phyloP scores from a whole-genome alignment of 306 rosid genomes.

The apple (Malus domestica) region ASM211411v1 NC_041798.1:18062501-18063000 shows the following conservation, averaged over 20 bases:
- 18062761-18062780: neutral
- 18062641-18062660: neutral
- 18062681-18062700: neutral
- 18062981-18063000: too few relatives aligned
- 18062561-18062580: too few relatives aligned
- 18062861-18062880: neutral
- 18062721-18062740: too few relatives aligned
- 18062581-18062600: neutral
- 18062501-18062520: neutral
- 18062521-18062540: too few relatives aligned
- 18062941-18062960: neutral
- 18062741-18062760: neutral
- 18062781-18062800: neutral
- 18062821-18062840: too few relatives aligned
- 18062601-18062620: neutral
- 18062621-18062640: neutral
- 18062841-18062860: neutral
- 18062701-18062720: too few relatives aligned
- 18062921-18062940: neutral
- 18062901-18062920: rapidly evolving
- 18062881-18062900: neutral
- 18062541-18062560: too few relatives aligned
- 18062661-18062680: neutral
- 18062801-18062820: neutral
- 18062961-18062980: too few relatives aligned